These are phyloP conservation scores for Conoideocrella luteorostrata DNA, from an alignment of 2,329 filamentous ascomycete genomes.

Conservation along the genomic window DNA sequence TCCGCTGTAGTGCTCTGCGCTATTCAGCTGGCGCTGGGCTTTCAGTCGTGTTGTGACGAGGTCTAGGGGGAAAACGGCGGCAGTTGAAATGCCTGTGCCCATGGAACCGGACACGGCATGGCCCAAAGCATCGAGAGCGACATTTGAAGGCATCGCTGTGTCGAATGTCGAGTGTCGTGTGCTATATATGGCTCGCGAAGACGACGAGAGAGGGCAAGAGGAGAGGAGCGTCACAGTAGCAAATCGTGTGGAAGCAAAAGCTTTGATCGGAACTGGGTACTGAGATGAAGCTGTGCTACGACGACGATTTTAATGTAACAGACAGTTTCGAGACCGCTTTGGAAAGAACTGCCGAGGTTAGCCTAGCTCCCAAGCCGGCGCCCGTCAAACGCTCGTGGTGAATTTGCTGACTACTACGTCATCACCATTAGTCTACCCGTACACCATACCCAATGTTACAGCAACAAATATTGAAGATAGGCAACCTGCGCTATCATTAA, in stretches of 20 bases:
- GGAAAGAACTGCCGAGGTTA: not conserved
- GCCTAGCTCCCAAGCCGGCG: not conserved
- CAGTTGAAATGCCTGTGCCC: slow-evolving; percentile 72
- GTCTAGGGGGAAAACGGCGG: slow-evolving; percentile 73
- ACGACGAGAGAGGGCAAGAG: too few relatives aligned
- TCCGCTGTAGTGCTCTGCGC: slow-evolving; percentile 49
- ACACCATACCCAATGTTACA: too few relatives aligned
- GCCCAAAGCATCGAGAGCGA: slow-evolving; percentile 63
- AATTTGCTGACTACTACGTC: not conserved
- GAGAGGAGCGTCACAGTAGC: too few relatives aligned
- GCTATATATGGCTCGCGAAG: too few relatives aligned
- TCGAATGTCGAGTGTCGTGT: not conserved
- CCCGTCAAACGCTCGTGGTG: not conserved
- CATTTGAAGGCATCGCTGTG: slow-evolving; percentile 23
- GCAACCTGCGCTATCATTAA: too few relatives aligned
- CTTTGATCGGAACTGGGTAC: too few relatives aligned
- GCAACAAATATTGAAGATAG: too few relatives aligned
- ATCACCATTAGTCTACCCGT: not conserved
- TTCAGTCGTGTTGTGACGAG: slow-evolving; percentile 77
- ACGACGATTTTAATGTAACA: too few relatives aligned
- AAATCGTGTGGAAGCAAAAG: too few relatives aligned
- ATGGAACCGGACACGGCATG: slow-evolving; percentile 76
- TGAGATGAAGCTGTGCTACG: too few relatives aligned
- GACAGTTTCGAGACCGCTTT: too few relatives aligned
- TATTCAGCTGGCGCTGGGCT: slow-evolving; percentile 58